phyloP scores from a whole-genome alignment of 1,284 basidiomycete species.

The Phellopilus nigrolimitatus region DNA sequence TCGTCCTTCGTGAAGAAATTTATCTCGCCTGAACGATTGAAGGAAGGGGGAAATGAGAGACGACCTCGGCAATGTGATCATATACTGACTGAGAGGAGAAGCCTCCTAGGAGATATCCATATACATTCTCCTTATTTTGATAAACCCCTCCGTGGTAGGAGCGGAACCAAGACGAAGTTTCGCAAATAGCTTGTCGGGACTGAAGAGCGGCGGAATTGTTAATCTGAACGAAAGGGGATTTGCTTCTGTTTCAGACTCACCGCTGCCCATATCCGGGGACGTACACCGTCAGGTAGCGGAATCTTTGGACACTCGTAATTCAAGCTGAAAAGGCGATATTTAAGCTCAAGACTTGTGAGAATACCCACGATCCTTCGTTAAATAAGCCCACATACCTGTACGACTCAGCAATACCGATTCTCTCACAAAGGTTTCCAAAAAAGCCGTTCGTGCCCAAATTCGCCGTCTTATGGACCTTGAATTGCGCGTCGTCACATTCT shows the following conservation, averaged over 20 bases:
- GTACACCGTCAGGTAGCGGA: conserved; percentile 19
- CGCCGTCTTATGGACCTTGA: background rate
- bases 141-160: conserved; percentile 78
- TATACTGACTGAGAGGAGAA: conserved; percentile 54
- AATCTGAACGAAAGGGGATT: too few relatives aligned
- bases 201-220: conserved; percentile 26
- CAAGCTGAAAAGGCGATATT: too few relatives aligned
- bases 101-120: conserved; percentile 69
- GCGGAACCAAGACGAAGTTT: conserved; percentile 68
- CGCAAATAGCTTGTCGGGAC: conserved; percentile 79
- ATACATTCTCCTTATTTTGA: conserved; percentile 51
- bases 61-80: background rate
- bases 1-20: conserved; percentile 55
- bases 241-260: conserved; percentile 24
- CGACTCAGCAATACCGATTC: background rate
- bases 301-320: conserved; percentile 11
- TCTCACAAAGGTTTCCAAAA: background rate
- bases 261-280: conserved; percentile 35
- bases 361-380: too few relatives aligned
- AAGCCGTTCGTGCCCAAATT: background rate
- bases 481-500: too few relatives aligned
- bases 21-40: conserved; percentile 61
- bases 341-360: background rate
- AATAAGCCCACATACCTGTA: background rate
- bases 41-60: conserved; percentile 13